A percentile compares a stretch with the other conserved stretches of the same genome.
Evolutionary conservation across 768 basidiomycete genomes (phyloP).

Genomic region (Tulasnella calospora): DNA sequence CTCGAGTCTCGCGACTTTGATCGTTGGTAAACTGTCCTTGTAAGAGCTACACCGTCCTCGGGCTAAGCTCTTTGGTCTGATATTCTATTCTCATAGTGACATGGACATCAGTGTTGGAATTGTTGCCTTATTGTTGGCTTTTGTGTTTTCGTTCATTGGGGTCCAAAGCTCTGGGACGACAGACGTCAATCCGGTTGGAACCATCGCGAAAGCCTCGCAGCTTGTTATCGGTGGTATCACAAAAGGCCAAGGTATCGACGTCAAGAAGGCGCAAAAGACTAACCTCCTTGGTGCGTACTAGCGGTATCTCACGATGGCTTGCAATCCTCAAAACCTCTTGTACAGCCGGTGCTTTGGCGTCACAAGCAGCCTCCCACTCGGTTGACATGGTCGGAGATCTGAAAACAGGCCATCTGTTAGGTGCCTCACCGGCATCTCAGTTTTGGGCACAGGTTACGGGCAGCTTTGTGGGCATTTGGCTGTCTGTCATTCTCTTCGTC

Average conservation of each 20-base stretch:
- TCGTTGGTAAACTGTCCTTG: conserved; percentile 27
- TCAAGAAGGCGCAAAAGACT: conserved; percentile 14
- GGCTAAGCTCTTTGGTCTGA: neutral
- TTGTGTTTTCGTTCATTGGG: conserved; percentile 31
- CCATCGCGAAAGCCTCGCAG: conserved; percentile 30
- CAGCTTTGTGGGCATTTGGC: conserved; percentile 24
- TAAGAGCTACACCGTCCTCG: neutral
- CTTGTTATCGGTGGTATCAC: conserved; percentile 31
- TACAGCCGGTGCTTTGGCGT: conserved; percentile 27
- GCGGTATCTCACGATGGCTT: neutral
- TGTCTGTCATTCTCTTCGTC: conserved; percentile 27
- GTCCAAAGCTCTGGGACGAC: conserved; percentile 30
- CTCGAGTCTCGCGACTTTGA: conserved; percentile 26
- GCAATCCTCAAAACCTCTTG: neutral
- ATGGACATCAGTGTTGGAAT: conserved; percentile 27
- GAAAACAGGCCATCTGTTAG: conserved; percentile 31
- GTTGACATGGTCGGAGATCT: conserved; percentile 31
- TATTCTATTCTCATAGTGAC: neutral
- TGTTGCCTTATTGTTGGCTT: conserved; percentile 29
- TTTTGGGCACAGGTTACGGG: conserved; percentile 28
- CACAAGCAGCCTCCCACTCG: conserved; percentile 29
- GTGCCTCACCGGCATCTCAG: conserved; percentile 29
- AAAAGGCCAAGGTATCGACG: conserved; percentile 27
- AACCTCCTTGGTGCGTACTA: conserved; percentile 13
- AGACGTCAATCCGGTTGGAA: conserved; percentile 30